Conservation (phyloP, 179 eudicot genomes). For the Silene vulgaris region DNA sequence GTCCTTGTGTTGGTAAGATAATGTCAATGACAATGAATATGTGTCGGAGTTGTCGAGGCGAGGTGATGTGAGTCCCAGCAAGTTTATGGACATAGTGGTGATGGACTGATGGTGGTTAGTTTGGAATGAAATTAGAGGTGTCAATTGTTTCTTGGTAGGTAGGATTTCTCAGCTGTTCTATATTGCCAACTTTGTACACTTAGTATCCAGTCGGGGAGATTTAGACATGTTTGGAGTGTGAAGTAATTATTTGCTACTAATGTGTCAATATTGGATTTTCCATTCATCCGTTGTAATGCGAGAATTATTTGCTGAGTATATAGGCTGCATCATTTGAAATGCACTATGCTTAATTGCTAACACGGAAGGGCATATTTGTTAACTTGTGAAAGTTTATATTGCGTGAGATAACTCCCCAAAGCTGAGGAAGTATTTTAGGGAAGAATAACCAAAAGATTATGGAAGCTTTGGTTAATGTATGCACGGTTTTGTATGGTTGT, state of each 20-base stretch:
- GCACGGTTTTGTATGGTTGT: background rate
- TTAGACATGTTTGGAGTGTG: background rate
- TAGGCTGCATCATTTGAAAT: too few relatives aligned
- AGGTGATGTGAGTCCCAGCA: background rate
- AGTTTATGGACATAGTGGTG: background rate
- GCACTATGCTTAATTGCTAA: too few relatives aligned
- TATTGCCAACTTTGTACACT: background rate
- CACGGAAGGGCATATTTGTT: too few relatives aligned
- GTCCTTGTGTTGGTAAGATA: background rate
- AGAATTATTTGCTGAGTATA: too few relatives aligned
- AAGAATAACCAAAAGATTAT: background rate
- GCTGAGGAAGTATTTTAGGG: background rate
- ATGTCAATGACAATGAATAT: background rate
- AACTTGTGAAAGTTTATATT: background rate
- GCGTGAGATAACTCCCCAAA: background rate
- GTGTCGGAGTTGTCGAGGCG: background rate
- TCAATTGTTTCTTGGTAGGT: background rate
- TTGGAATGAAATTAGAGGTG: background rate
- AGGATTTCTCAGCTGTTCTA: background rate
- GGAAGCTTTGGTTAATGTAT: background rate
- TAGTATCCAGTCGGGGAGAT: background rate
- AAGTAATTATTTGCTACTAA: background rate
- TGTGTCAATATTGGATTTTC: too few relatives aligned
- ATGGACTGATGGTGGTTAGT: background rate
- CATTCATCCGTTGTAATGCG: too few relatives aligned